Evolutionary conservation across 305 asterid species (phyloP).

Genomic region (Fraxinus ornus): DNA sequence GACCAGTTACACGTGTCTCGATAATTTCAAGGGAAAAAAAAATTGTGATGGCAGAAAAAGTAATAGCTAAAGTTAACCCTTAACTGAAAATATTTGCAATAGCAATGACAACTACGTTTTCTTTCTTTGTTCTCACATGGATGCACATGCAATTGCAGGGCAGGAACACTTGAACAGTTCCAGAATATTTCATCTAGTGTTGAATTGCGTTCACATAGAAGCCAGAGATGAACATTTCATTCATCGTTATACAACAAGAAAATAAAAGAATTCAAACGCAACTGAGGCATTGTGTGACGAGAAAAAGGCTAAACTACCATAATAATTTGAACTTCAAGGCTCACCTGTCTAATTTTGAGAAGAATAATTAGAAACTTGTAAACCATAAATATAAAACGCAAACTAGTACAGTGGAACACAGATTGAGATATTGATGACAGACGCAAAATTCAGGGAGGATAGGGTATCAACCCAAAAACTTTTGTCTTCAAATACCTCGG

Average conservation of each 20-base stretch:
- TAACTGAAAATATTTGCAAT: background rate
- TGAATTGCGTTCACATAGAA: background rate
- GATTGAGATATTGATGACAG: background rate
- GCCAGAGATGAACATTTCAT: background rate
- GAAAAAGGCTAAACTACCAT: background rate
- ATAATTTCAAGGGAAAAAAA: background rate
- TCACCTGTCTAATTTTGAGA: background rate
- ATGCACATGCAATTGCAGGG: background rate
- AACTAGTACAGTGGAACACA: background rate
- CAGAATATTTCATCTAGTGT: background rate
- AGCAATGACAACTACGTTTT: background rate
- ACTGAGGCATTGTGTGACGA: slow-evolving; percentile 2
- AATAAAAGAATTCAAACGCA: slow-evolving; percentile 1
- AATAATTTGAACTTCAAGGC: background rate
- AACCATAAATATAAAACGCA: background rate
- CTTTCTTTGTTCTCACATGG: background rate
- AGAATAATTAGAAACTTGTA: background rate
- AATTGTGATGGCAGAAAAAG: background rate
- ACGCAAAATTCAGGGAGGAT: slow-evolving; percentile 7
- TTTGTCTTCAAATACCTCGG: slow-evolving; percentile 52
- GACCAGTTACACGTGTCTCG: background rate
- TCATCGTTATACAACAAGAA: background rate
- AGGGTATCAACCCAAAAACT: slow-evolving; percentile 11
- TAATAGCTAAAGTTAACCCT: background rate
- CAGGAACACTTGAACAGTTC: background rate